Conservation (phyloP, 345 rosid genomes). For the Bruguiera parviflora region DNA sequence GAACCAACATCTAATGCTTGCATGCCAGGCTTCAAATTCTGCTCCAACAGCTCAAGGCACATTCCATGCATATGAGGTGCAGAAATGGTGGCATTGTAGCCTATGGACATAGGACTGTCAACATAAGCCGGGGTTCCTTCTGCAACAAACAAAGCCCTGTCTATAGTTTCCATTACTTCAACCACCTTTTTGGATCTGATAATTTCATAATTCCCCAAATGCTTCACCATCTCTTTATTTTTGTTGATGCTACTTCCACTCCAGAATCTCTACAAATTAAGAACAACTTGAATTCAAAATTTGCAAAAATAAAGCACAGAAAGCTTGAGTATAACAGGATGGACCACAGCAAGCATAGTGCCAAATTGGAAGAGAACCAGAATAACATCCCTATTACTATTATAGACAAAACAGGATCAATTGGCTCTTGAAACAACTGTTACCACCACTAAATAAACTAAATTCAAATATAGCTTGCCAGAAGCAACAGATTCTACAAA, state of each 20-base stretch:
- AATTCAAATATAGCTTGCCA: neutral
- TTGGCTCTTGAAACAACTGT: neutral
- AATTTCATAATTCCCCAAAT: constrained; percentile 59
- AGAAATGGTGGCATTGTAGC: constrained; percentile 94
- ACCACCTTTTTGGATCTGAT: constrained; percentile 59
- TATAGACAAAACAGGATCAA: neutral
- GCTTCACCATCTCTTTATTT: constrained; percentile 70
- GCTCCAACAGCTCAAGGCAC: constrained; percentile 80
- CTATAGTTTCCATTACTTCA: constrained; percentile 82
- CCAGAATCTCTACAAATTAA: constrained; percentile 41
- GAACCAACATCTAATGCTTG: constrained; percentile 94
- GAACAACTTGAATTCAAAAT: neutral
- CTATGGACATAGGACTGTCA: constrained; percentile 84
- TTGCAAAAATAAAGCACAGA: neutral
- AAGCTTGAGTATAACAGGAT: neutral
- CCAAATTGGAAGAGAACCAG: neutral
- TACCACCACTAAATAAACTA: neutral
- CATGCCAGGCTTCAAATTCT: constrained; percentile 86
- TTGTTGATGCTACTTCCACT: constrained; percentile 44
- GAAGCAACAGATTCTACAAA: neutral
- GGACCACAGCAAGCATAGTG: too few species aligned
- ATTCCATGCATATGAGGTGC: constrained; percentile 99
- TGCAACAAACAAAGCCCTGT: constrained; percentile 81
- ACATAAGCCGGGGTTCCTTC: constrained; percentile 62
- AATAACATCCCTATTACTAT: neutral